A percentile compares a stretch with the other conserved stretches of the same genome.
phyloP scores from a whole-genome alignment of 805 yeast genomes.

The Ogataea kodamae region DNA sequence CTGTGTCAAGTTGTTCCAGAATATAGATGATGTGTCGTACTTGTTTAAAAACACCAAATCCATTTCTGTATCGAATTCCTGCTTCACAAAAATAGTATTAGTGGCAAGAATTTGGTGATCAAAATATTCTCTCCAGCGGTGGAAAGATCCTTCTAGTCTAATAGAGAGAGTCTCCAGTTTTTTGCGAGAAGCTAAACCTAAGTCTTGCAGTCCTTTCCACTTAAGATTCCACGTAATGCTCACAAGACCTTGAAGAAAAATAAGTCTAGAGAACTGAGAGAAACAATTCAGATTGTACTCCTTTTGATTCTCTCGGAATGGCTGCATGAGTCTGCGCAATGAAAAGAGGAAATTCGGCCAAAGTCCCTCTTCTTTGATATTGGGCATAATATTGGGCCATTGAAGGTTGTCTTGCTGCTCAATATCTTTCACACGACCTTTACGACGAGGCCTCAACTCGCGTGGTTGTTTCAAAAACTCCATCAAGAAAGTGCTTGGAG shows the following conservation, averaged over 20 bases:
- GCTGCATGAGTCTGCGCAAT: slow-evolving; percentile 32
- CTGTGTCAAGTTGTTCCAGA: slow-evolving; percentile 27
- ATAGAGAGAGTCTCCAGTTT: slow-evolving; percentile 29
- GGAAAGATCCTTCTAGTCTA: slow-evolving; percentile 32
- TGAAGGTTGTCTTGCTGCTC: slow-evolving; percentile 2
- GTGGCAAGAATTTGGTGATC: slow-evolving; percentile 31
- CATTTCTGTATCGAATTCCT: not conserved
- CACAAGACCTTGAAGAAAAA: slow-evolving; percentile 36
- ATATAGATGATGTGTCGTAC: slow-evolving; percentile 34
- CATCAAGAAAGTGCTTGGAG: slow-evolving; percentile 21
- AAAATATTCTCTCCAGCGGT: slow-evolving; percentile 37
- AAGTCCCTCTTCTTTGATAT: slow-evolving; percentile 28
- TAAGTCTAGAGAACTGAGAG: slow-evolving; percentile 36
- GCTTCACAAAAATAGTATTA: slow-evolving; percentile 6
- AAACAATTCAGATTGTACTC: slow-evolving; percentile 36
- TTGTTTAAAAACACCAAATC: slow-evolving; percentile 23
- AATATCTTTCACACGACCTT: slow-evolving; percentile 8
- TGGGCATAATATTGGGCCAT: slow-evolving; percentile 21
- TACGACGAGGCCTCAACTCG: slow-evolving; percentile 16
- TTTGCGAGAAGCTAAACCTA: slow-evolving; percentile 34
- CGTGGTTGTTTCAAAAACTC: slow-evolving; percentile 30
- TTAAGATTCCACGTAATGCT: slow-evolving; percentile 15
- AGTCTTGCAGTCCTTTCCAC: slow-evolving; percentile 27
- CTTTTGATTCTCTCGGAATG: slow-evolving; percentile 28
- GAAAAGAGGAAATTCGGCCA: slow-evolving; percentile 40